Percentiles rank a stretch among this genome's conserved stretches.
phyloP scores from a whole-genome alignment of 768 basidiomycete genomes.

The Lactifluus subvellereus region DNA sequence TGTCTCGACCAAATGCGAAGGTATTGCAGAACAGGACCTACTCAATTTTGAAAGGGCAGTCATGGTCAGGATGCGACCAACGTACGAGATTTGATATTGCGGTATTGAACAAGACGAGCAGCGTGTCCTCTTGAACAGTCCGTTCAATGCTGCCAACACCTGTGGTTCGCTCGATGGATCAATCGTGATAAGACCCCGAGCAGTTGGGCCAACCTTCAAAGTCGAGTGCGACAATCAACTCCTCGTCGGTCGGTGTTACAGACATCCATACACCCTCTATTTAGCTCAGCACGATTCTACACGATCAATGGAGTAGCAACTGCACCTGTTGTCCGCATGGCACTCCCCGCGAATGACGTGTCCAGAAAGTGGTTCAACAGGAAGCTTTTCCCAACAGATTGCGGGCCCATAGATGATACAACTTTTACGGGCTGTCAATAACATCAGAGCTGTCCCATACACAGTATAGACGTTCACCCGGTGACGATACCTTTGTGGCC shows the following conservation, averaged over 20 bases:
- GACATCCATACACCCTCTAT: no score
- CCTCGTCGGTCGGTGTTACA: no score
- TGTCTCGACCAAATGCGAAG: slow-evolving; percentile 55
- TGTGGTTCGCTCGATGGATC: slow-evolving; percentile 2
- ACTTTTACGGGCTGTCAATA: slow-evolving; percentile 49
- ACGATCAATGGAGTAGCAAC: slow-evolving; percentile 31
- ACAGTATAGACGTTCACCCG: no score
- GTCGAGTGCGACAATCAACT: no score
- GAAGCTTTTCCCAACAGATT: no score
- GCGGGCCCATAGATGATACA: slow-evolving; percentile 49
- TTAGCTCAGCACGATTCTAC: slow-evolving; percentile 16
- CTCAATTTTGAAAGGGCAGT: slow-evolving; percentile 30
- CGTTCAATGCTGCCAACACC: slow-evolving; percentile 62
- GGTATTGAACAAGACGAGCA: slow-evolving; percentile 59
- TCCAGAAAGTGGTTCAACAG: no score
- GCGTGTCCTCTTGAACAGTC: slow-evolving; percentile 56
- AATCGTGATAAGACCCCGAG: not conserved
- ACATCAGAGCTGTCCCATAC: not conserved
- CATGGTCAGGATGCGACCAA: not conserved
- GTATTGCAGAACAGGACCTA: slow-evolving; percentile 63
- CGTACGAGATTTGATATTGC: slow-evolving; percentile 61
- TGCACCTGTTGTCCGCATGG: slow-evolving; percentile 55
- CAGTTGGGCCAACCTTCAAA: slow-evolving; percentile 32
- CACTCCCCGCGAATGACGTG: slow-evolving; percentile 26
- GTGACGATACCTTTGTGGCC: slow-evolving; percentile 41